Evolutionary conservation across 2,329 filamentous ascomycete genomes (phyloP).

Genomic region (Leptodontidium sp.): DNA sequence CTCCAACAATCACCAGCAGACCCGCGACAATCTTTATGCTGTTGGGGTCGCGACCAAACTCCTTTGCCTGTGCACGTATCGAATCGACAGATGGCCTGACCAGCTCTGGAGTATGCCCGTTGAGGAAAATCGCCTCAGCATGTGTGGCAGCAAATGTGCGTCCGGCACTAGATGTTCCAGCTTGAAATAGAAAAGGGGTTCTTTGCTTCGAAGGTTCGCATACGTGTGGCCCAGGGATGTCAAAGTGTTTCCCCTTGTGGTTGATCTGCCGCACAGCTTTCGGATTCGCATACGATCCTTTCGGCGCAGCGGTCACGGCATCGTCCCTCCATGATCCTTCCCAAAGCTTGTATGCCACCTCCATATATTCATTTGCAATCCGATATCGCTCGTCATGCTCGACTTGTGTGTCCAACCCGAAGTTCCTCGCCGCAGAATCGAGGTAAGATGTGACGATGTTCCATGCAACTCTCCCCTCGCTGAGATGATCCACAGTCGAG

Average conservation of each 20-base stretch:
- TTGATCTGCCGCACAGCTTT: constrained; percentile 69
- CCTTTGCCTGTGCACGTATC: constrained; percentile 53
- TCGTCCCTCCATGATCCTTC: constrained; percentile 42
- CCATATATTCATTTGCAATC: constrained; percentile 69
- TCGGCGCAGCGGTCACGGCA: constrained; percentile 67
- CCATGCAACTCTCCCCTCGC: constrained; percentile 60
- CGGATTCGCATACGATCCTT: constrained; percentile 66
- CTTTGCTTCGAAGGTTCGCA: constrained; percentile 54
- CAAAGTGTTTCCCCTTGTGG: constrained; percentile 70
- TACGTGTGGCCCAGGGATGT: constrained; percentile 70
- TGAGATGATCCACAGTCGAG: constrained; percentile 51
- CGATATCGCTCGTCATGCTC: constrained; percentile 74
- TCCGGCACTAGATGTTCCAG: constrained; percentile 71
- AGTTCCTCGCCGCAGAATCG: constrained; percentile 70
- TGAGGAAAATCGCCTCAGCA: constrained; percentile 76
- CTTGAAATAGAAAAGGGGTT: constrained; percentile 59
- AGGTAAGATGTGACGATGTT: constrained; percentile 74
- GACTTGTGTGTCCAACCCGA: constrained; percentile 64
- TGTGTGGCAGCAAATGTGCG: constrained; percentile 74
- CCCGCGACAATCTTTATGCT: constrained; percentile 65
- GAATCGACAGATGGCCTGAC: constrained; percentile 68
- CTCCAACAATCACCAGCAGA: constrained; percentile 69
- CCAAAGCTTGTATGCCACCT: constrained; percentile 42
- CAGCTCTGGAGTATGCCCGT: constrained; percentile 68
- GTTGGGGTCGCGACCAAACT: constrained; percentile 60